Percentiles rank a stretch among this genome's conserved stretches.
These are phyloP conservation scores for Aspergillus glaucus DNA, from an alignment of 2,329 filamentous ascomycete species.

Conservation along the genomic window DNA sequence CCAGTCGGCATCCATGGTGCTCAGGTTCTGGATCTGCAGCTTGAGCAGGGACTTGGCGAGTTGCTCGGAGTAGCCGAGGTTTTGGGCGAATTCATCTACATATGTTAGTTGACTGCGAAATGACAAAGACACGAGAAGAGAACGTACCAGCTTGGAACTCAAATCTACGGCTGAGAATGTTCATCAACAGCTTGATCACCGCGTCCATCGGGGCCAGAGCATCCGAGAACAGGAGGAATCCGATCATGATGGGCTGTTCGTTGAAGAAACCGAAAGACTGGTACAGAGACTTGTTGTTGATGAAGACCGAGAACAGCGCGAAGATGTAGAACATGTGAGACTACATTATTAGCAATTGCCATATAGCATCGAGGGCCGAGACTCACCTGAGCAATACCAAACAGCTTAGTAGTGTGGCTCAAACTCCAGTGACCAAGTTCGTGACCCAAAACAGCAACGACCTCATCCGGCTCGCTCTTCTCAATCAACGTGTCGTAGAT, in stretches of 20 bases:
- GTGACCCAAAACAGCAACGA: slow-evolving; percentile 89
- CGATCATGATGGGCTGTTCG: slow-evolving; percentile 86
- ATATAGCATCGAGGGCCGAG: neutral
- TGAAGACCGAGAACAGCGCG: slow-evolving; percentile 90
- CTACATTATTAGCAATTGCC: slow-evolving; percentile 38
- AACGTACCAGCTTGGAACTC: slow-evolving; percentile 81
- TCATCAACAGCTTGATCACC: slow-evolving; percentile 92
- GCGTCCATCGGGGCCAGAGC: slow-evolving; percentile 91
- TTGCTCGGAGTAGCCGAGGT: slow-evolving; percentile 75
- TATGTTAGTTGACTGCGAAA: slow-evolving; percentile 13
- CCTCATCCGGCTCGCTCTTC: slow-evolving; percentile 85
- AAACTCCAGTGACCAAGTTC: slow-evolving; percentile 97
- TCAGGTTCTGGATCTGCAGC: slow-evolving; percentile 95
- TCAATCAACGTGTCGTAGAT: slow-evolving; percentile 97
- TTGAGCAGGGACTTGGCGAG: slow-evolving; percentile 87
- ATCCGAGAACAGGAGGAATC: slow-evolving; percentile 95
- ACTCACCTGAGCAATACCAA: slow-evolving; percentile 73
- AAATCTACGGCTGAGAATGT: slow-evolving; percentile 86
- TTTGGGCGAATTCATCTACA: slow-evolving; percentile 71
- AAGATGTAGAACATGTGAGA: slow-evolving; percentile 96
- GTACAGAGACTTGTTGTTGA: slow-evolving; percentile 91
- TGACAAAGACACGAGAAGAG: neutral
- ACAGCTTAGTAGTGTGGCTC: slow-evolving; percentile 86
- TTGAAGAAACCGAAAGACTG: slow-evolving; percentile 80
- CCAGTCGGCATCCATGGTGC: slow-evolving; percentile 98